Base-by-base conservation (phyloP, 306 rosid species). In the Prunus salicina region DNA sequence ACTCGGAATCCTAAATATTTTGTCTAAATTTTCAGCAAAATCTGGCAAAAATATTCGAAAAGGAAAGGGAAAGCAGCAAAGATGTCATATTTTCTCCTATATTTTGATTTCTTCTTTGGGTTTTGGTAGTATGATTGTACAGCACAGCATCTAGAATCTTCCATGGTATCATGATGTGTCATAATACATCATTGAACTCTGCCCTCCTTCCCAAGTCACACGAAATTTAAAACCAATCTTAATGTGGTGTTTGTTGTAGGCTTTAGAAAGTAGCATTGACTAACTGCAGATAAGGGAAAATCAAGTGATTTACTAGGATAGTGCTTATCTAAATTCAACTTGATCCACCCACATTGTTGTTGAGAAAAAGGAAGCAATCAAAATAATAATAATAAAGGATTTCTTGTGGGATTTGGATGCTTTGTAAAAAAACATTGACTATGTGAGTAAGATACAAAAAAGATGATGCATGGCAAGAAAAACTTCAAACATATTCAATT, bases 391-490 rank as follows among this genome's bases (percentile, higher is more conserved):
- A 56, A 38, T 53, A 61, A 58, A 74, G 25, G 66, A 52, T 81
- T 69, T 62, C 77, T 81, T 62, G 77, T 64, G 74, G 74, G 71
- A 45, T 64, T 55, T 11, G 19, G 28, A 12, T 45, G 58, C 27
- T 24, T n/a, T 32, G 57, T 41, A 20, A 22, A 5, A 43, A n/a
- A 55, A 18, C 13, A 63, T 52, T 70, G 69, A 69, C 69, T 27
- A 19, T 50, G 47, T 8, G 55, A 30, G 43, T 58, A 51, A 76
- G 68, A 69, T 51, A 72, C 74, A 46, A 75, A 50, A 51, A 3
- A n/a, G 27, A 24, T 63, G 56, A 67, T 8, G 16, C 25, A 11
- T 12, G 56, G 5, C 12, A 45, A 28, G 20, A 41, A 19, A 43
- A 63, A 47, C 30, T 78, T 13, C 67, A 20, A 64, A 20, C 32